These are phyloP conservation scores for Cyclocybe cylindracea DNA, from an alignment of 768 basidiomycete species.

Conservation along the genomic window DNA sequence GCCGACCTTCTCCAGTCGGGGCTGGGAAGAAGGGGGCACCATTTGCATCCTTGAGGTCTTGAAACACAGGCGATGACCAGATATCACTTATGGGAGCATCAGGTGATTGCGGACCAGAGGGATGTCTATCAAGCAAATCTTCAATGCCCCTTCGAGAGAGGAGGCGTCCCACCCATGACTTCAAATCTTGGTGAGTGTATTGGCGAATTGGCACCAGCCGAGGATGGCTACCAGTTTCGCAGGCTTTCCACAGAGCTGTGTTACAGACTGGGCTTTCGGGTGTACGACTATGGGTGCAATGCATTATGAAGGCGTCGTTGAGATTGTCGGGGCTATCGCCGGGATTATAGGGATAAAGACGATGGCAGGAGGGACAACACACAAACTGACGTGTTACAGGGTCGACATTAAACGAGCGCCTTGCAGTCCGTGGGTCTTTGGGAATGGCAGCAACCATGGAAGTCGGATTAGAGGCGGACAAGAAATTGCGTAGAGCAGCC, in stretches of 20 bases:
- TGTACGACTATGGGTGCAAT: slow-evolving; percentile 9
- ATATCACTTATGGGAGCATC: slow-evolving; percentile 15
- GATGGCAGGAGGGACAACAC: slow-evolving; percentile 23
- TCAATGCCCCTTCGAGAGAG: slow-evolving; percentile 27
- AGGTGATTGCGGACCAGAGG: background rate
- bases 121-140: slow-evolving; percentile 17
- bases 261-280: slow-evolving; percentile 12
- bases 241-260: background rate
- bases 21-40: slow-evolving; percentile 22
- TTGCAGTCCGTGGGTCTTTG: slow-evolving; percentile 20
- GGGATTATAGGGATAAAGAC: slow-evolving; percentile 15
- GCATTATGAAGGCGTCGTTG: background rate
- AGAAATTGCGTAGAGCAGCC: slow-evolving; percentile 16
- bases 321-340: background rate
- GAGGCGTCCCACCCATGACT: slow-evolving; percentile 24
- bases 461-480: slow-evolving; percentile 1
- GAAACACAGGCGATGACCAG: slow-evolving; percentile 18
- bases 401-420: slow-evolving; percentile 18
- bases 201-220: slow-evolving; percentile 5
- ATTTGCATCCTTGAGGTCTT: slow-evolving; percentile 14
- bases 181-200: slow-evolving; percentile 23
- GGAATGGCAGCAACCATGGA: slow-evolving; percentile 9
- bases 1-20: slow-evolving; percentile 14
- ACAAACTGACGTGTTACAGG: slow-evolving; percentile 20
- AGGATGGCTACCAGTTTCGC: background rate